Evolutionary conservation across 2,329 filamentous ascomycete species (phyloP).

Genomic region (Reticulascus tulasneorum): DNA sequence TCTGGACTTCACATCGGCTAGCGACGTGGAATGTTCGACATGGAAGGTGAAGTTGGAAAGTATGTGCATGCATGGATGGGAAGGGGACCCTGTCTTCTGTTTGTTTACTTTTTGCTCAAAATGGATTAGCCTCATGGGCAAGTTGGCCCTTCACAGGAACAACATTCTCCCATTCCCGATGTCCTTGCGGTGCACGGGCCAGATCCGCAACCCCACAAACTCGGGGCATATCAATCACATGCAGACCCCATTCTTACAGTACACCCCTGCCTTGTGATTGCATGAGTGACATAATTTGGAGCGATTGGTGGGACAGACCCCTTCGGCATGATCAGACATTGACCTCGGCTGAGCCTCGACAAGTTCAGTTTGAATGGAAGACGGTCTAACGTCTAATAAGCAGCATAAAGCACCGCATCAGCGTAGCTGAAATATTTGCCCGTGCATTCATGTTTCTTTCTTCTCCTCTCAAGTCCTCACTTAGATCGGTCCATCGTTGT

Average conservation of each 20-base stretch:
- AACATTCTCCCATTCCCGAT: constrained; percentile 10
- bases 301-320: constrained; percentile 11
- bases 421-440: too few species aligned
- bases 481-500: too few species aligned
- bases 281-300: constrained; percentile 14
- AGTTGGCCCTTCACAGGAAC: constrained; percentile 8
- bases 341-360: constrained; percentile 15
- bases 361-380: constrained; percentile 10
- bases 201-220: not conserved
- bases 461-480: too few species aligned
- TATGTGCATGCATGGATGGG: too few species aligned
- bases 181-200: not conserved
- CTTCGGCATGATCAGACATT: constrained; percentile 13
- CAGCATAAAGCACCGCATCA: too few species aligned
- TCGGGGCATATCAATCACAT: constrained; percentile 6
- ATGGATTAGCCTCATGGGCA: not conserved
- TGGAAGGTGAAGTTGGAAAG: not conserved
- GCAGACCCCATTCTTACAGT: constrained; percentile 5
- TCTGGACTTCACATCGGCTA: constrained; percentile 5
- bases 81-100: constrained; percentile 2
- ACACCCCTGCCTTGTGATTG: constrained; percentile 10
- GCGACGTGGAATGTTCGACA: constrained; percentile 6
- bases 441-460: too few species aligned
- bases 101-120: constrained; percentile 13
- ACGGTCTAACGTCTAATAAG: not conserved